Evolutionary conservation across 176 grass and related monocot species (phyloP).

Genomic region (Rhynchospora tenuis): DNA sequence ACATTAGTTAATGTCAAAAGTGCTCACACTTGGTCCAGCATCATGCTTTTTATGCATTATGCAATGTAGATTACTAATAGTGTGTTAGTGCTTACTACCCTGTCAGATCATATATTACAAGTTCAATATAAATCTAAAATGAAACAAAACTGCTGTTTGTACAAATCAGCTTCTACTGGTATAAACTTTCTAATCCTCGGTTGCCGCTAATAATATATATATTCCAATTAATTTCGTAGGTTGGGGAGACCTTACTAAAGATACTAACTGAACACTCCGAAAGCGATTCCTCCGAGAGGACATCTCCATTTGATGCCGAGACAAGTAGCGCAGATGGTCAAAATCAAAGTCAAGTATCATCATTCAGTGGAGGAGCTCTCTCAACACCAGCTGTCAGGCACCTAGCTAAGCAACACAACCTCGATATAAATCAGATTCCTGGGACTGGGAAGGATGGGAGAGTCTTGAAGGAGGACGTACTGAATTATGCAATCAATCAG

Average conservation of each 20-base stretch:
- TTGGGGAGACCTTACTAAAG: constrained; percentile 90
- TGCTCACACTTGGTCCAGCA: not conserved
- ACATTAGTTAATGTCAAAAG: not conserved
- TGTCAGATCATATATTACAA: not conserved
- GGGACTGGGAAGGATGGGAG: constrained; percentile 76
- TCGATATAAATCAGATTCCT: constrained; percentile 63
- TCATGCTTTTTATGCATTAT: not conserved
- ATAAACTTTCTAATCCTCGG: too few species aligned
- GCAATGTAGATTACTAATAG: not conserved
- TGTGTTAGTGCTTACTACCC: not conserved
- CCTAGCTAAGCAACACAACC: constrained; percentile 63
- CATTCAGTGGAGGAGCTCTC: constrained; percentile 33
- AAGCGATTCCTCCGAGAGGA: constrained; percentile 28
- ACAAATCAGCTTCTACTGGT: too few species aligned
- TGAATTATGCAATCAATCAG: constrained; percentile 61
- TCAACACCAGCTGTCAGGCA: constrained; percentile 75
- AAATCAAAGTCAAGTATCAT: constrained; percentile 24
- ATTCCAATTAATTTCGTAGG: constrained; percentile 40
- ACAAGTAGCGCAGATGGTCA: constrained; percentile 26
- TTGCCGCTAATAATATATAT: not conserved
- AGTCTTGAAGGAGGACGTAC: constrained; percentile 80
- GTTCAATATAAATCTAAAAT: not conserved
- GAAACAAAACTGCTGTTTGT: not conserved
- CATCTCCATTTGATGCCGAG: constrained; percentile 25
- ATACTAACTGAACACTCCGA: constrained; percentile 54